Evolutionary conservation across 176 grass and related monocot species (phyloP), one percentile per base, ranked within the genome.

Genomic region (Secale cereale): DNA sequence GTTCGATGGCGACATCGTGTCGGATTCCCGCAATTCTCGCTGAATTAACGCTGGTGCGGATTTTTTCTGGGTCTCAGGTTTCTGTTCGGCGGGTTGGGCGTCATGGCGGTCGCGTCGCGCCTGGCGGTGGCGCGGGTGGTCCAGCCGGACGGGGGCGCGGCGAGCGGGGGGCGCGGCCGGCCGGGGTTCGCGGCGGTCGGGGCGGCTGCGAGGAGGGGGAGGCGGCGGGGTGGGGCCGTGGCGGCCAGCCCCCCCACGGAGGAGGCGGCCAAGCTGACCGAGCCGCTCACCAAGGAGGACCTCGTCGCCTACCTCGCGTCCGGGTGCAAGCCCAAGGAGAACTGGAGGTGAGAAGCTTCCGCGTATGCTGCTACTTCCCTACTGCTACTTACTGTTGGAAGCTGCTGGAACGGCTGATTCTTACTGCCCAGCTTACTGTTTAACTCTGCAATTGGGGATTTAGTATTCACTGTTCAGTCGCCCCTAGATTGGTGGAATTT

Each of bases 211-310:
- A 30, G 28, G 59, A 25, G 19, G 41, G 20, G 78, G 40, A 74
- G 28, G 75, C 28, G 36, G 68, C 75, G 46, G 29, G 85, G 89
- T 60, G 68, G 80, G 66, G 89, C 85, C 36, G 78, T 96, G 37
- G 84, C 86, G 37, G 93, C 97, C 6, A 96, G 97, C 59, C 97
- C 97, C 28, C 93, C 97, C 10, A 99, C 93, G 56, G 97, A 96
- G 76, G 97, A 96, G 75, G 86, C 86, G 1, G 91, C 87, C 84
- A 86, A 91, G 79, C 30, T 63, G 59, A 91, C 88, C 59, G 97
- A 96, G 74, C 97, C 97, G 19, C 86, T 99, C 57, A 96, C 91
- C 61, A 99, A 92, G 87, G 94, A 96, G 4, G 97, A 99, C 84
- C 94, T 99, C 54, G 78, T 99, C 36, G 86, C 60, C 3, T 99